Base-by-base conservation (phyloP, 2,329 filamentous ascomycete genomes). In the Polychaeton citri region DNA sequence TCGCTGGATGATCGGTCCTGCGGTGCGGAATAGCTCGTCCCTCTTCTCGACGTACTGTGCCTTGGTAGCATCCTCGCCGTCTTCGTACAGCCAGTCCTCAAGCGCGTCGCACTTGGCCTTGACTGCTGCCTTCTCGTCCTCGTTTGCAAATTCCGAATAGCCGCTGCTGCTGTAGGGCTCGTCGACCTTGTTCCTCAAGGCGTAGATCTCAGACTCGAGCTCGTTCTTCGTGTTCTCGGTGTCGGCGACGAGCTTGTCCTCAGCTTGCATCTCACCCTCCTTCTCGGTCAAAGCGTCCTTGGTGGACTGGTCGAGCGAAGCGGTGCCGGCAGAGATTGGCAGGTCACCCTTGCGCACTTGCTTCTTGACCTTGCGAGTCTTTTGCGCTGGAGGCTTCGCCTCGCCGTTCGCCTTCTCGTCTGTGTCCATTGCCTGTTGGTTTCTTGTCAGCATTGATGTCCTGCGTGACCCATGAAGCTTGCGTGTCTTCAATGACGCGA, bases 151-250 rank as follows among this genome's bases (percentile, higher is more conserved):
- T 34, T 93, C 83, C 46, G 85, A 68, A 44, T 55, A 56, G 16
- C 53, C 53, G 35, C 54, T 55, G 41, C 46, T 49, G 38, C 43
- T 40, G 60, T 92, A 95, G 50, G 85, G 74, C 53, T 92, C 86
- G 48, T 95, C 85, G 35, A 96, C 75, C 76, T 95, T 95, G 65
- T 85, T 85, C 51, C 88, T 82, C 58, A 94, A 74, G 54, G 96
- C 87, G 66, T 98, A 98, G 65, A 96, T 95, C 66, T 81, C 93
- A 17, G 84, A 79, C 72, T 98, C 90, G 36, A 98, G 82, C 66
- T 96, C 88, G 69, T 98, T 98, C 84, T 96, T 98, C 77, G 93
- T 93, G 70, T 96, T 86, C 60, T 96, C 90, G 24, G 90, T 98
- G 61, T 96, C 90, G 50, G 83, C 84, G 38, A 98, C 87, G 39